These are phyloP conservation scores for Pythium coloratum DNA, from an alignment of 352 stramenopile species.

Conservation along the genomic window DNA sequence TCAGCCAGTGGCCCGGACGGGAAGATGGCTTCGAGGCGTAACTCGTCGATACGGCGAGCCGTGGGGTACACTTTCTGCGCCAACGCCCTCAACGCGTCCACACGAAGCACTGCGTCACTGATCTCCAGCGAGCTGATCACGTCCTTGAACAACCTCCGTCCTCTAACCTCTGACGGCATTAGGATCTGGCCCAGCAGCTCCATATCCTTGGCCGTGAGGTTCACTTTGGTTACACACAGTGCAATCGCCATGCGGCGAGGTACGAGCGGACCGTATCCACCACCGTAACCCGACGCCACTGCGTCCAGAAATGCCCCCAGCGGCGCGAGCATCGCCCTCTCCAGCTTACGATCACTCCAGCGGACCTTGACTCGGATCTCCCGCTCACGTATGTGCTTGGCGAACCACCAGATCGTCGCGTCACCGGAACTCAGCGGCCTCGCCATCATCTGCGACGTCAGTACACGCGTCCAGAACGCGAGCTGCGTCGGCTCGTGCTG, in stretches of 20 bases:
- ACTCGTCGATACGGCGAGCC: conserved; percentile 14
- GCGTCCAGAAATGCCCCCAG: conserved; percentile 4
- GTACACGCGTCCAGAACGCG: conserved; percentile 24
- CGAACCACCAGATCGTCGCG: conserved; percentile 16
- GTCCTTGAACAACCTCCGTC: conserved; percentile 7
- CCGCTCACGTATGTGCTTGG: conserved; percentile 12
- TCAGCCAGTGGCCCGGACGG: conserved; percentile 14
- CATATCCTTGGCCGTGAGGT: conserved; percentile 10
- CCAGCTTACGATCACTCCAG: conserved; percentile 10
- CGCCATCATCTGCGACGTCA: conserved; percentile 25
- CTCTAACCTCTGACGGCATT: not conserved
- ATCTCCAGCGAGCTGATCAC: conserved; percentile 15
- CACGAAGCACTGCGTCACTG: conserved; percentile 3
- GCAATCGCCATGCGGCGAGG: conserved; percentile 10
- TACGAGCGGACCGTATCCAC: not conserved
- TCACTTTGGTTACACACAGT: conserved; percentile 12
- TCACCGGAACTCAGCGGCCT: conserved; percentile 10
- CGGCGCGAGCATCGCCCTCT: conserved; percentile 10
- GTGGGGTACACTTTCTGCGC: conserved; percentile 15
- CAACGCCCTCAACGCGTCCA: conserved; percentile 6
- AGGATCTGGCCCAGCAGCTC: conserved; percentile 16
- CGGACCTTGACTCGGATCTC: conserved; percentile 16
- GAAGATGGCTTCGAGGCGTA: conserved; percentile 19
- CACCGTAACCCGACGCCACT: not conserved
- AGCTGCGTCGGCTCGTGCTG: conserved; percentile 6